These are phyloP conservation scores for Candida neerlandica DNA, from an alignment of 1,139 yeast genomes.

Conservation along the genomic window DNA sequence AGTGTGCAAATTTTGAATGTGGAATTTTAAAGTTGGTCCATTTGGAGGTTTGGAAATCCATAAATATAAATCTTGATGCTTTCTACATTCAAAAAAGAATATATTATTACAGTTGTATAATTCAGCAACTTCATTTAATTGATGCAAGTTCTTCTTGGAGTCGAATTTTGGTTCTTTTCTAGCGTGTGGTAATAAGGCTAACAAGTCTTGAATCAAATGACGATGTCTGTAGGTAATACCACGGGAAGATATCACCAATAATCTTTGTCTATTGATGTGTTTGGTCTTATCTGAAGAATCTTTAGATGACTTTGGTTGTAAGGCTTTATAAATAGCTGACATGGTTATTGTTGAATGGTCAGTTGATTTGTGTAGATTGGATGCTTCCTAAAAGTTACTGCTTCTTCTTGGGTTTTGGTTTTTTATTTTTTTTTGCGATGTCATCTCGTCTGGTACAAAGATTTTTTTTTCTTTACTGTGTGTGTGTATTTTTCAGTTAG, in stretches of 20 bases:
- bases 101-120: slow-evolving; percentile 96
- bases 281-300: slow-evolving; percentile 51
- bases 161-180: slow-evolving; percentile 97
- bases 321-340: slow-evolving; percentile 72
- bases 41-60: slow-evolving; percentile 97
- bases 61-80: slow-evolving; percentile 91
- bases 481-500: not conserved
- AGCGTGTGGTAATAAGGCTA: slow-evolving; percentile 85
- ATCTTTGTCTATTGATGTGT: slow-evolving; percentile 76
- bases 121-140: slow-evolving; percentile 94
- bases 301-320: slow-evolving; percentile 53
- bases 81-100: slow-evolving; percentile 92
- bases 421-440: slow-evolving; percentile 6
- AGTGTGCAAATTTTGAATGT: slow-evolving; percentile 92
- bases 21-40: slow-evolving; percentile 96
- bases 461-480: not conserved
- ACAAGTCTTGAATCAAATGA: slow-evolving; percentile 83
- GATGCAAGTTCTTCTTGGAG: slow-evolving; percentile 84
- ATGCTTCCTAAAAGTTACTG: not conserved
- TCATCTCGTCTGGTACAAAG: slow-evolving; percentile 7
- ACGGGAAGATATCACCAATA: slow-evolving; percentile 86
- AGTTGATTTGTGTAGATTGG: not conserved
- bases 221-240: slow-evolving; percentile 96
- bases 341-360: slow-evolving; percentile 25
- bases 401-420: not conserved